Percentiles rank a stretch among this genome's conserved stretches.
These are phyloP conservation scores for Calcarisporium arbuscula DNA, from an alignment of 2,329 filamentous ascomycete species.

Conservation along the genomic window DNA sequence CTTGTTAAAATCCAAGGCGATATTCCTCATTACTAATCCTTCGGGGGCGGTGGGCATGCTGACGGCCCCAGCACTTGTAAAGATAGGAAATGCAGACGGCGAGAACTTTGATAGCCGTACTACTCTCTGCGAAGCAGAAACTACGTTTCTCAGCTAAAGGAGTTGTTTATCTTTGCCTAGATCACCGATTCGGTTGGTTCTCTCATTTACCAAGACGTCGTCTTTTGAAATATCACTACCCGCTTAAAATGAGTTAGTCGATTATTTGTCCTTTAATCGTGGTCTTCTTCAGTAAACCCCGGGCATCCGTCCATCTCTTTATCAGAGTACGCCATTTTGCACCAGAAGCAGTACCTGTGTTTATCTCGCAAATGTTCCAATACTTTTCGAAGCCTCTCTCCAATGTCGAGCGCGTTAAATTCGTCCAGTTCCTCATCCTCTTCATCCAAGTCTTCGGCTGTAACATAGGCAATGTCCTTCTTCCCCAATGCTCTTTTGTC, in stretches of 20 bases:
- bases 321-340: conserved; percentile 76
- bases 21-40: background rate
- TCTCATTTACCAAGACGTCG: too few species aligned
- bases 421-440: conserved; percentile 75
- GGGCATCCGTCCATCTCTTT: conserved; percentile 80
- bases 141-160: too few species aligned
- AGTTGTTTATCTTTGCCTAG: too few species aligned
- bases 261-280: conserved; percentile 35
- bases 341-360: conserved; percentile 92
- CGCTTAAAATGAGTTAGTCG: too few species aligned
- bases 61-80: conserved; percentile 7
- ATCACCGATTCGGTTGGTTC: too few species aligned
- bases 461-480: conserved; percentile 45
- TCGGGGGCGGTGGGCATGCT: background rate
- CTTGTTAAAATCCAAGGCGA: conserved; percentile 8
- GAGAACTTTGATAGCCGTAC: conserved; percentile 5
- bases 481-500: conserved; percentile 64
- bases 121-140: conserved; percentile 5
- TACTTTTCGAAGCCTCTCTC: conserved; percentile 60
- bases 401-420: conserved; percentile 64
- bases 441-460: conserved; percentile 66
- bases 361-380: conserved; percentile 63
- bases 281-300: conserved; percentile 78
- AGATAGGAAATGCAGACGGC: conserved; percentile 12
- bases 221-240: too few species aligned